phyloP scores from a whole-genome alignment of 441 rosid genomes.

The Populus hybrid region DNA sequence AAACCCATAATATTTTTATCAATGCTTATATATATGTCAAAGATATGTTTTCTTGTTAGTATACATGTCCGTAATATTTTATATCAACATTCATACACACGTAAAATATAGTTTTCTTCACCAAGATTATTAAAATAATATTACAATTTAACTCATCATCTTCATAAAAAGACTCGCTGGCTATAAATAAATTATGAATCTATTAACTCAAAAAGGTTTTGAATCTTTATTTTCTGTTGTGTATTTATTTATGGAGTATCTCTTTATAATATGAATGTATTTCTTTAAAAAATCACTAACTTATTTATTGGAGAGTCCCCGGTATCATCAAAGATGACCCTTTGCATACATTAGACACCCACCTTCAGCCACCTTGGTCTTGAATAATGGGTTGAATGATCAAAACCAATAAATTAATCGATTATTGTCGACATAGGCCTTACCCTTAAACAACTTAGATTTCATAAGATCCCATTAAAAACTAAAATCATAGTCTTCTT shows the following conservation, averaged over 20 bases:
- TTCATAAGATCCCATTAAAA: no score
- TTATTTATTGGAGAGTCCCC: rapidly evolving
- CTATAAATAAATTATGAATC: no score
- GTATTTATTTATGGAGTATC: rapidly evolving
- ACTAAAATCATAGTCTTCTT: no score
- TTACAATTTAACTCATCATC: no score
- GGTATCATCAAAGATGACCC: no score
- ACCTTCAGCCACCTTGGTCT: rapidly evolving
- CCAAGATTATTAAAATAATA: rapidly evolving
- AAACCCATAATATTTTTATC: no score
- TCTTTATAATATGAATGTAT: rapidly evolving
- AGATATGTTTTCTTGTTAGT: no score
- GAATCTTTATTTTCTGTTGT: rapidly evolving
- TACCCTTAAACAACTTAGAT: rapidly evolving
- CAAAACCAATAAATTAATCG: rapidly evolving
- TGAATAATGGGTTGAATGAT: no score
- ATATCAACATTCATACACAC: no score
- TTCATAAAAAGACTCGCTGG: rapidly evolving
- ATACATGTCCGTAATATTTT: no score
- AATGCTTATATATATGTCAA: rapidly evolving
- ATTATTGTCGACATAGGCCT: rapidly evolving
- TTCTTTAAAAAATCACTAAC: no score
- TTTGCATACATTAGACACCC: no score
- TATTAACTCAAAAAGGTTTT: rapidly evolving
- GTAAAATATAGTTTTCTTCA: rapidly evolving